phyloP scores from a whole-genome alignment of 768 basidiomycete species.

The Mycena indigotica region DNA sequence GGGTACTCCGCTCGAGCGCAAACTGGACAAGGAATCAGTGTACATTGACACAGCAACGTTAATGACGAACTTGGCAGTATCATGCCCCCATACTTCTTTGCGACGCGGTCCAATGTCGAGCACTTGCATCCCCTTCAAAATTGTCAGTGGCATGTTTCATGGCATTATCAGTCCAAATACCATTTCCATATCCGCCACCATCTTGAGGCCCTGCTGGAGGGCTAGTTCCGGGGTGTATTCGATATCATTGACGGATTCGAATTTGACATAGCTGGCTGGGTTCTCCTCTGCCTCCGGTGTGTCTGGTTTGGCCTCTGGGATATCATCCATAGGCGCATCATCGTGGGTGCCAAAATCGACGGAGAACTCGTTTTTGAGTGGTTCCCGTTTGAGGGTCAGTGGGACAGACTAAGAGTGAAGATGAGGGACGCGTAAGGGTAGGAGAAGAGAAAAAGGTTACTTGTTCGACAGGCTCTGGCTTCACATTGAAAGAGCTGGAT shows the following conservation, averaged over 20 bases:
- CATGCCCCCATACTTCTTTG: constrained; percentile 59
- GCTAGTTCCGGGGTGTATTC: constrained; percentile 50
- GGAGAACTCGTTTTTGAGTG: not conserved
- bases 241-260: constrained; percentile 45
- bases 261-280: constrained; percentile 34
- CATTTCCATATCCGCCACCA: constrained; percentile 32
- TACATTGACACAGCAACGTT: not conserved
- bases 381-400: not conserved
- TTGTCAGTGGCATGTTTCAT: not conserved
- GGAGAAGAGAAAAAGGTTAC: not conserved
- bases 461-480: constrained; percentile 31
- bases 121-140: not conserved
- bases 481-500: constrained; percentile 24
- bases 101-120: not conserved
- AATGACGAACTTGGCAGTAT: constrained; percentile 47
- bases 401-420: not conserved
- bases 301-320: constrained; percentile 11
- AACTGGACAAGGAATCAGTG: constrained; percentile 32
- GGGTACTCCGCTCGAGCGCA: constrained; percentile 39
- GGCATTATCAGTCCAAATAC: not conserved
- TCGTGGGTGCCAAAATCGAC: not conserved
- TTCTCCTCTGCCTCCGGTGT: not conserved
- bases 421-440: not conserved
- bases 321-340: constrained; percentile 10
- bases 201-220: constrained; percentile 51